phyloP scores from a whole-genome alignment of 2,329 filamentous ascomycete genomes.

The Westerdykella sp. region DNA sequence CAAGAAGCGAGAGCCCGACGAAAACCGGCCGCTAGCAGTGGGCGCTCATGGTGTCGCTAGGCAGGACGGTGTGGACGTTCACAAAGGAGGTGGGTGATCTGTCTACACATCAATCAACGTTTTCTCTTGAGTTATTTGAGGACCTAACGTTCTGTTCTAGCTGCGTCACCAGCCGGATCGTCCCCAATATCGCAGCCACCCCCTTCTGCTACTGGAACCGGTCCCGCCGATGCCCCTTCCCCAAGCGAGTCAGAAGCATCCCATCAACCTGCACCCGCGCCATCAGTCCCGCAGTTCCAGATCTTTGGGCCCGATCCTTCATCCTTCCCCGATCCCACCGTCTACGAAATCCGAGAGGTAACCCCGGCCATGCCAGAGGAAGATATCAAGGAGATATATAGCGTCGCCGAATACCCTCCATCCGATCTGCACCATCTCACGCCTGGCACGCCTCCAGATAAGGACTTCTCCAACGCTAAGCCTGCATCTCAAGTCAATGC shows the following conservation, averaged over 20 bases:
- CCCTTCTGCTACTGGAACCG: slow-evolving; percentile 45
- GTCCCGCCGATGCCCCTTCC: slow-evolving; percentile 59
- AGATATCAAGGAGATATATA: slow-evolving; percentile 82
- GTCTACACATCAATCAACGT: no score
- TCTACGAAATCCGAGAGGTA: slow-evolving; percentile 83
- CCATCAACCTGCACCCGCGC: slow-evolving; percentile 55
- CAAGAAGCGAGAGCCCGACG: slow-evolving; percentile 67
- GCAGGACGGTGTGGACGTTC: slow-evolving; percentile 57
- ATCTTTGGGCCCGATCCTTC: slow-evolving; percentile 90
- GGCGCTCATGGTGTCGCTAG: slow-evolving; percentile 58
- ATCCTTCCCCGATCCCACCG: slow-evolving; percentile 82
- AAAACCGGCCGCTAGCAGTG: slow-evolving; percentile 54
- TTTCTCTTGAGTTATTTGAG: background rate
- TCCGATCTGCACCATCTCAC: slow-evolving; percentile 78
- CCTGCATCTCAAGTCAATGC: slow-evolving; percentile 91
- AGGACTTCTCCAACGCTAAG: slow-evolving; percentile 92
- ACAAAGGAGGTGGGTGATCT: slow-evolving; percentile 42
- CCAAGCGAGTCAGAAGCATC: slow-evolving; percentile 50
- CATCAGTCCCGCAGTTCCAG: slow-evolving; percentile 65
- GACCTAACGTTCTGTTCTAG: background rate
- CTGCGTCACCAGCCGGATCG: slow-evolving; percentile 32
- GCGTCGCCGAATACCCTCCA: slow-evolving; percentile 75
- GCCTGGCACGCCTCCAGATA: slow-evolving; percentile 82
- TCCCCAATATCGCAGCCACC: slow-evolving; percentile 41
- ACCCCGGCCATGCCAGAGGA: slow-evolving; percentile 71